Evolutionary conservation across 495 filamentous ascomycete genomes (phyloP).

Genomic region (Aspergillus carlsbadensis): DNA sequence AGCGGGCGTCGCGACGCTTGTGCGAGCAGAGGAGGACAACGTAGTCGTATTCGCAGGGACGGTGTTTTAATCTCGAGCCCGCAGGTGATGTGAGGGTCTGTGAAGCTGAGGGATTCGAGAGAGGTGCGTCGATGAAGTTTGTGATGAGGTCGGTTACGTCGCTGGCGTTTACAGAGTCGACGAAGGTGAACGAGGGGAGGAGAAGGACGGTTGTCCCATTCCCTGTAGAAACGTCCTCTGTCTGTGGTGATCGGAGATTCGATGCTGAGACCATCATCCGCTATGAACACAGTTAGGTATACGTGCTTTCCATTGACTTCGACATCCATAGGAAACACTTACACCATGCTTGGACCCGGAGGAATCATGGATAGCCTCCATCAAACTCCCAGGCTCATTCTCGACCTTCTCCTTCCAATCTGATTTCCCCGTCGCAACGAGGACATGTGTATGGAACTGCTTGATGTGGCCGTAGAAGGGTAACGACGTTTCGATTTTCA

Average conservation of each 20-base stretch:
- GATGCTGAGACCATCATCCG: conserved; percentile 88
- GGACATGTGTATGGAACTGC: conserved; percentile 77
- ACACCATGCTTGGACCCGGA: conserved; percentile 72
- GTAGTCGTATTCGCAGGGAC: conserved; percentile 73
- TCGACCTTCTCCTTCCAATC: conserved; percentile 89
- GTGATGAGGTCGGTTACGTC: conserved; percentile 68
- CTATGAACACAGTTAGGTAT: conserved; percentile 40
- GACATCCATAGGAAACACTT: conserved; percentile 35
- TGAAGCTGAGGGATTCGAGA: conserved; percentile 42
- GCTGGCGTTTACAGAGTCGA: conserved; percentile 74
- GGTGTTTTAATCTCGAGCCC: conserved; percentile 39
- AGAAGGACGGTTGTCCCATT: conserved; percentile 75
- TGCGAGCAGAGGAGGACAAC: conserved; percentile 95
- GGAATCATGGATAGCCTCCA: conserved; percentile 73
- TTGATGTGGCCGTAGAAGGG: conserved; percentile 84
- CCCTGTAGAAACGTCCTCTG: conserved; percentile 33
- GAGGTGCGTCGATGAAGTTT: conserved; percentile 63
- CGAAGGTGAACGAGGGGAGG: conserved; percentile 79
- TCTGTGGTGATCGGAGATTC: conserved; percentile 69
- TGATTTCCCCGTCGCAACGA: conserved; percentile 88
- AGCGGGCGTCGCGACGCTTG: conserved; percentile 85
- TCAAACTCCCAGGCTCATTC: conserved; percentile 84
- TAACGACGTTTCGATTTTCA: conserved; percentile 68
- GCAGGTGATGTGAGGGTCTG: conserved; percentile 8
- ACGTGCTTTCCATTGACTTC: not conserved